Evolutionary conservation across 768 basidiomycete species (phyloP).

Genomic region (Austroboletus eburneus): DNA sequence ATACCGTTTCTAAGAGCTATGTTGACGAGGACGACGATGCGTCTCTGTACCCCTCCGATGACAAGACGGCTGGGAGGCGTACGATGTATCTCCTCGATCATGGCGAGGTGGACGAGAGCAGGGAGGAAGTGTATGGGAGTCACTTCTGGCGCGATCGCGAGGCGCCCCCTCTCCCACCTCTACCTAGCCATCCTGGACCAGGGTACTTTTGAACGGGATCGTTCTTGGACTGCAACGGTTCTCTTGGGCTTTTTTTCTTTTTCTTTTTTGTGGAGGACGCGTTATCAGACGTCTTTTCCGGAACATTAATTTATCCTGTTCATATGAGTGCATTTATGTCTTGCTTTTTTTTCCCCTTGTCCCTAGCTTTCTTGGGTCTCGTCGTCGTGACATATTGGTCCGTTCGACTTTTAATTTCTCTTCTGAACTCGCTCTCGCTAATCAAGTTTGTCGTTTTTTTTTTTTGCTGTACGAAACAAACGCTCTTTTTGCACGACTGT

Average conservation of each 20-base stretch:
- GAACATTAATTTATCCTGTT: conserved; percentile 29
- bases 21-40: conserved; percentile 26
- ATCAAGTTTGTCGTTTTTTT: no score
- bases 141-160: conserved; percentile 17
- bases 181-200: conserved; percentile 22
- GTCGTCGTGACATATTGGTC: background rate
- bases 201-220: conserved; percentile 25
- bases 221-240: conserved; percentile 4
- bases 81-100: conserved; percentile 33
- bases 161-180: conserved; percentile 13
- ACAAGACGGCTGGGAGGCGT: conserved; percentile 32
- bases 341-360: conserved; percentile 7
- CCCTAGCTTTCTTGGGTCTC: conserved; percentile 10
- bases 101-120: conserved; percentile 20
- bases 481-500: no score
- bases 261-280: conserved; percentile 2
- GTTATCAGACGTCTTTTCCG: background rate
- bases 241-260: conserved; percentile 4
- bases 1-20: conserved; percentile 5
- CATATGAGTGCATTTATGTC: conserved; percentile 17
- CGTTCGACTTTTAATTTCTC: no score
- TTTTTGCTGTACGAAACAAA: no score
- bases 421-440: no score
- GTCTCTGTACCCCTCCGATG: conserved; percentile 27
- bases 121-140: conserved; percentile 18